Percentiles rank a stretch among this genome's conserved stretches.
Evolutionary conservation across 345 rosid species (phyloP).

Genomic region (Triadica sebifera): DNA sequence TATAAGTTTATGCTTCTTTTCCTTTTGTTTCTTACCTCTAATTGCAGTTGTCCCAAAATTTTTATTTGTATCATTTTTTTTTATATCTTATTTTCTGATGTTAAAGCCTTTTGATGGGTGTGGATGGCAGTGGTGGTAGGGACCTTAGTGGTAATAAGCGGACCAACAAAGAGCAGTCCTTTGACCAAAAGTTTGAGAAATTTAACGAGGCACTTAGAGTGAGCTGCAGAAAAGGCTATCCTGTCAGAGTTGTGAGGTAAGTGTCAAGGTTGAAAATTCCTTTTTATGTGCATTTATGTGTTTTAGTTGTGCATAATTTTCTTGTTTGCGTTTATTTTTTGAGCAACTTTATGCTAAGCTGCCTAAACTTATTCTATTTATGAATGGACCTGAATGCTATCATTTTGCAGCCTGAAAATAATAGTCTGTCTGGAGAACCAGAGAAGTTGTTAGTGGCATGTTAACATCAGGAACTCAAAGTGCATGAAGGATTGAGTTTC

Average conservation of each 20-base stretch:
- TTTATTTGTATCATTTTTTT: too few species aligned
- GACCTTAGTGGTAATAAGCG: constrained; percentile 75
- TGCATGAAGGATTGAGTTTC: not conserved
- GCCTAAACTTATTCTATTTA: not conserved
- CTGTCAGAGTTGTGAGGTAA: constrained; percentile 87
- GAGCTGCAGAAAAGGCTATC: constrained; percentile 76
- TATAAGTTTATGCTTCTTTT: too few species aligned
- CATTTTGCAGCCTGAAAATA: not conserved
- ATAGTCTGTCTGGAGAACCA: too few species aligned
- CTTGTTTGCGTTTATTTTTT: not conserved
- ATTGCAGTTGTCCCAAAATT: too few species aligned
- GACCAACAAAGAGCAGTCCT: constrained; percentile 65
- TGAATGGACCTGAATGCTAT: not conserved
- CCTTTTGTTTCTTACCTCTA: too few species aligned
- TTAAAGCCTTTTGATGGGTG: too few species aligned
- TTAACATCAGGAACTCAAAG: not conserved
- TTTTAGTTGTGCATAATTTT: not conserved
- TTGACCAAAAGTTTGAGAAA: constrained; percentile 60
- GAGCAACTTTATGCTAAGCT: not conserved
- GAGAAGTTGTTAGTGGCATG: not conserved
- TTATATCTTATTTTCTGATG: too few species aligned
- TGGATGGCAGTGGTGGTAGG: constrained; percentile 63
- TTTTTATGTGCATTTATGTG: not conserved
- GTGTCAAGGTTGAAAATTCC: not conserved
- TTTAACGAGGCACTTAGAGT: constrained; percentile 59